A percentile compares a stretch with the other conserved stretches of the same genome.
Conservation (phyloP, 2,329 filamentous ascomycete genomes). For the Biscogniauxia sp. region DNA sequence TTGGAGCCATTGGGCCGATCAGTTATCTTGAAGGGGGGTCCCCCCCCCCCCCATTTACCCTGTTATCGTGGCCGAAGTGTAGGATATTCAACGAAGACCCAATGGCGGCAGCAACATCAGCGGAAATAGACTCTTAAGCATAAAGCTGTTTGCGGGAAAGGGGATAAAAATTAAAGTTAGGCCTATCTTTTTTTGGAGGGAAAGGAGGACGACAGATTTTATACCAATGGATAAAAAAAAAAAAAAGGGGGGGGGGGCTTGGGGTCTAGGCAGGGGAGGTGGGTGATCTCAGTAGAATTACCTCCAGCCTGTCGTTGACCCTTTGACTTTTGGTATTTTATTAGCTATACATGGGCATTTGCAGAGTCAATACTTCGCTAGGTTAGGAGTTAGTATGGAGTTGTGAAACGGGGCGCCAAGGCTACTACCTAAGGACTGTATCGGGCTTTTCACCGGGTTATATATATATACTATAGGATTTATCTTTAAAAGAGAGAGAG, state of each 20-base stretch:
- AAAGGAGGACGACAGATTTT: background rate
- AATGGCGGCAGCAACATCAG: background rate
- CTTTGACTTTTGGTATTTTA: too few relatives aligned
- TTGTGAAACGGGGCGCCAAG: background rate
- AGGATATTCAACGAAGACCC: background rate
- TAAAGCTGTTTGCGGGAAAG: background rate
- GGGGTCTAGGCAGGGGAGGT: too few relatives aligned
- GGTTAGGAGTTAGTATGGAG: background rate
- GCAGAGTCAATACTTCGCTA: too few relatives aligned
- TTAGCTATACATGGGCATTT: background rate
- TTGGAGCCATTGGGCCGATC: background rate
- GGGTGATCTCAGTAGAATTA: too few relatives aligned
- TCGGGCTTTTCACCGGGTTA: background rate
- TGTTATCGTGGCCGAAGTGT: background rate
- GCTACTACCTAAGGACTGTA: background rate
- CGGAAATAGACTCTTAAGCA: background rate
- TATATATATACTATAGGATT: background rate
- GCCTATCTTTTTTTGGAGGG: background rate
- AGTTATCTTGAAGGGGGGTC: too few relatives aligned
- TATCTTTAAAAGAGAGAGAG: background rate
- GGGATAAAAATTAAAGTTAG: background rate
- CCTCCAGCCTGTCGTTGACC: background rate
- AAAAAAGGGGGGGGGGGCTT: too few relatives aligned
- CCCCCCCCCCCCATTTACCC: background rate
- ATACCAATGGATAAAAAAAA: background rate